These are phyloP conservation scores for Blastobotrys apis DNA, from an alignment of 1,139 yeast genomes.

Conservation along the genomic window DNA sequence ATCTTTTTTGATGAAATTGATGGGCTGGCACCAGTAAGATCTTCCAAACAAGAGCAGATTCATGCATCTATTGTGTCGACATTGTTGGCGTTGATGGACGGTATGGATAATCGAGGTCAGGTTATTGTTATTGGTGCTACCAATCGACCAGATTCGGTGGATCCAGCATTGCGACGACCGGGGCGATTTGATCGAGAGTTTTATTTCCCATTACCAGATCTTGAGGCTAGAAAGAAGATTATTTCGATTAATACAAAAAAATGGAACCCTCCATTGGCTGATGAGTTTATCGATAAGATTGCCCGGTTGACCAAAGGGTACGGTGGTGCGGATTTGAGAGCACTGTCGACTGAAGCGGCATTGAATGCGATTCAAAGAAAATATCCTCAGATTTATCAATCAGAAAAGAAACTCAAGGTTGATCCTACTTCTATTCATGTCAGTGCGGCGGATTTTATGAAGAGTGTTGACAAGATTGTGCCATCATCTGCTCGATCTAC, in stretches of 20 bases:
- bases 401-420: conserved; percentile 68
- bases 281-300: conserved; percentile 56
- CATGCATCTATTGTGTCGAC: conserved; percentile 98
- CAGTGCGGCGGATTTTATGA: conserved; percentile 80
- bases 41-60: conserved; percentile 95
- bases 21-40: conserved; percentile 96
- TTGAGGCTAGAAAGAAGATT: conserved; percentile 72
- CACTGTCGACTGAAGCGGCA: conserved; percentile 94
- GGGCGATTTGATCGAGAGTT: conserved; percentile 98
- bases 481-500: conserved; percentile 92
- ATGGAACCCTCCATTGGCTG: conserved; percentile 74
- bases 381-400: conserved; percentile 87
- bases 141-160: conserved; percentile 94
- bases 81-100: conserved; percentile 92
- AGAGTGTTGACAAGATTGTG: conserved; percentile 78
- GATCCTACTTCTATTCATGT: conserved; percentile 71
- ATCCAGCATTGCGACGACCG: conserved; percentile 95
- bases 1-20: conserved; percentile 97
- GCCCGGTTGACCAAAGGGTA: conserved; percentile 89
- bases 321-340: conserved; percentile 97
- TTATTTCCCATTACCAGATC: conserved; percentile 89
- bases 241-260: conserved; percentile 78
- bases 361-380: conserved; percentile 84
- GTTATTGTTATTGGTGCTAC: conserved; percentile 98
- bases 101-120: conserved; percentile 97